These are phyloP conservation scores for Desmodesmus armatus DNA, from an alignment of 139 green algal species.

Conservation along the genomic window DNA sequence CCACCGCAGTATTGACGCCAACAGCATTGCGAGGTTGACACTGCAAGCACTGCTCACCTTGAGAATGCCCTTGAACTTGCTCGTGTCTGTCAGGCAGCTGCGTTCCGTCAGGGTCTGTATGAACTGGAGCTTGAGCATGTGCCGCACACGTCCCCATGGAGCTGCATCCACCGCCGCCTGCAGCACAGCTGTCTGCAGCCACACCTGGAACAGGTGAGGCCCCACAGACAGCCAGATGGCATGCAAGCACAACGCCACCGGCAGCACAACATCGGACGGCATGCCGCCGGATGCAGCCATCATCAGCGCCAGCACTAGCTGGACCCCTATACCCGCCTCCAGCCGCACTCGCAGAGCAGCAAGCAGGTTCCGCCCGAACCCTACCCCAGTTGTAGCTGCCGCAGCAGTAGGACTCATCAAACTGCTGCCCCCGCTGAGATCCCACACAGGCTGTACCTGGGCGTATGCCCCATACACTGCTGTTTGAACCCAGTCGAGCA, in stretches of 20 bases:
- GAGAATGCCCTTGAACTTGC: constrained; percentile 61
- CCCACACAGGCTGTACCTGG: neutral
- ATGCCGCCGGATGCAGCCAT: constrained; percentile 60
- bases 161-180: constrained; percentile 32
- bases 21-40: neutral
- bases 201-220: constrained; percentile 39
- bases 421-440: neutral
- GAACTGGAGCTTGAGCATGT: constrained; percentile 22
- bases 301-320: constrained; percentile 55
- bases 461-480: constrained; percentile 17
- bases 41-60: constrained; percentile 45
- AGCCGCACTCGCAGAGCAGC: neutral
- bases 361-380: neutral
- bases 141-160: constrained; percentile 54
- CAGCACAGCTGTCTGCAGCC: constrained; percentile 50
- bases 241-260: constrained; percentile 55
- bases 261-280: constrained; percentile 64
- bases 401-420: neutral
- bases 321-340: constrained; percentile 25
- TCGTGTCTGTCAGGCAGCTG: constrained; percentile 45
- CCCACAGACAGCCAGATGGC: constrained; percentile 55
- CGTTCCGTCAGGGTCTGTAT: constrained; percentile 56
- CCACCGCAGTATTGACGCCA: neutral
- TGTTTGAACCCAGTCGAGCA: constrained; percentile 40
- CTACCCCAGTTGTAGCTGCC: neutral